phyloP scores from a whole-genome alignment of 164 flowering plant species.

The Vitis riparia region DNA sequence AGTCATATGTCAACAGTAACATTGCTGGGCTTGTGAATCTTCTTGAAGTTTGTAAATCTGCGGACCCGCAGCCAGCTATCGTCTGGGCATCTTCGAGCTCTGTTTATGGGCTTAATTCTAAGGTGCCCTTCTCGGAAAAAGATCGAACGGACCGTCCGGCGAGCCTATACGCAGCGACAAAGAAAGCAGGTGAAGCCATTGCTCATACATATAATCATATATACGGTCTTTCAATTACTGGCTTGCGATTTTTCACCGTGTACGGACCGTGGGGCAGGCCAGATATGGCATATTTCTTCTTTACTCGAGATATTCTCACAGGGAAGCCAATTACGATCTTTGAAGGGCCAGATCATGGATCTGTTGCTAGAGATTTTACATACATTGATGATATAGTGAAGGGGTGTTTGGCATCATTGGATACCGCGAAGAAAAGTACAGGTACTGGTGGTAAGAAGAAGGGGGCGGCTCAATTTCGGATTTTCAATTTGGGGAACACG shows the following conservation, averaged over 20 bases:
- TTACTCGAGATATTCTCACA: constrained; percentile 46
- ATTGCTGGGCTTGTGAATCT: constrained; percentile 76
- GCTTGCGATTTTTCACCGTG: constrained; percentile 56
- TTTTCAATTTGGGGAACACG: constrained; percentile 57
- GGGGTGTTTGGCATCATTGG: constrained; percentile 52
- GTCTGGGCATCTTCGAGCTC: constrained; percentile 91
- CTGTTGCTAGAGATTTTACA: constrained; percentile 59
- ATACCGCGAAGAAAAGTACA: constrained; percentile 55
- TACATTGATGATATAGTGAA: constrained; percentile 60
- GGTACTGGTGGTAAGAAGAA: constrained; percentile 57
- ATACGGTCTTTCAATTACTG: constrained; percentile 50
- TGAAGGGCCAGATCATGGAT: constrained; percentile 38
- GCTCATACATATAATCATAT: constrained; percentile 57
- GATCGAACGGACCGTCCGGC: constrained; percentile 58
- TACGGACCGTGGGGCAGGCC: constrained; percentile 66
- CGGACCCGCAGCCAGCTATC: constrained; percentile 79
- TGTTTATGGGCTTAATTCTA: constrained; percentile 79
- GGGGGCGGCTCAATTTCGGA: constrained; percentile 42
- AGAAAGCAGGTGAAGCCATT: constrained; percentile 58
- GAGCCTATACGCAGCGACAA: constrained; percentile 56
- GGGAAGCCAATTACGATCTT: constrained; percentile 43
- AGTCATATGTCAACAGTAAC: constrained; percentile 80
- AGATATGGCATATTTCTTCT: constrained; percentile 59
- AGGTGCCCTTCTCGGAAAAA: constrained; percentile 69
- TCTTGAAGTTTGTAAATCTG: constrained; percentile 74